These are phyloP conservation scores for Scedosporium boydii DNA, from an alignment of 2,329 filamentous ascomycete genomes.

Conservation along the genomic window DNA sequence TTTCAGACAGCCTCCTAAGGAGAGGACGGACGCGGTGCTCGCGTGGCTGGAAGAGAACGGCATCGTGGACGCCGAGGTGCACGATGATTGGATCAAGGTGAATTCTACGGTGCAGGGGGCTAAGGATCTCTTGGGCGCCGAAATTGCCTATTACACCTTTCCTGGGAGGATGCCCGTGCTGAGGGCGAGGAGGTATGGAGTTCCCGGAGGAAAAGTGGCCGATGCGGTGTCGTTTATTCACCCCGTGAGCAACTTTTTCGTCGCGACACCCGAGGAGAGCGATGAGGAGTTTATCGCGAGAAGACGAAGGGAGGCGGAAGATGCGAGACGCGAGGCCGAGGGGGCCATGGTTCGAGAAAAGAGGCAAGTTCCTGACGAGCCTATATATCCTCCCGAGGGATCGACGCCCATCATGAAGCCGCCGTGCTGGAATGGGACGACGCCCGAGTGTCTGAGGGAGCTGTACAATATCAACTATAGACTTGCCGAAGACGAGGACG, in stretches of 20 bases:
- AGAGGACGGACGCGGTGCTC: constrained; percentile 25
- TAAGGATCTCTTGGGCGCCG: constrained; percentile 25
- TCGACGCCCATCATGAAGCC: background rate
- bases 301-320: background rate
- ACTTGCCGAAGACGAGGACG: constrained; percentile 11
- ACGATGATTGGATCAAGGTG: constrained; percentile 33
- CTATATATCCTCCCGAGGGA: background rate
- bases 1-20: constrained; percentile 24
- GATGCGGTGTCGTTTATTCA: constrained; percentile 34
- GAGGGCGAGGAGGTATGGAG: constrained; percentile 32
- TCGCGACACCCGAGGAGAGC: constrained; percentile 11
- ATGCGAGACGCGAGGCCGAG: background rate
- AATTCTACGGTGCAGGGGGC: constrained; percentile 28
- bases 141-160: constrained; percentile 34
- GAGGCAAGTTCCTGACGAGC: constrained; percentile 5
- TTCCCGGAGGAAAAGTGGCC: constrained; percentile 27
- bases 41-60: constrained; percentile 31
- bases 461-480: constrained; percentile 35
- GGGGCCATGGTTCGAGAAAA: background rate
- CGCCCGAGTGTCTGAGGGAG: constrained; percentile 30
- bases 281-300: background rate
- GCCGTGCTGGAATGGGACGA: constrained; percentile 22
- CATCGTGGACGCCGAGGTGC: constrained; percentile 20
- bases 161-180: constrained; percentile 25
- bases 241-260: constrained; percentile 39